These are phyloP conservation scores for Pestalotiopsis sp. DNA, from an alignment of 2,329 filamentous ascomycete species.

Conservation along the genomic window DNA sequence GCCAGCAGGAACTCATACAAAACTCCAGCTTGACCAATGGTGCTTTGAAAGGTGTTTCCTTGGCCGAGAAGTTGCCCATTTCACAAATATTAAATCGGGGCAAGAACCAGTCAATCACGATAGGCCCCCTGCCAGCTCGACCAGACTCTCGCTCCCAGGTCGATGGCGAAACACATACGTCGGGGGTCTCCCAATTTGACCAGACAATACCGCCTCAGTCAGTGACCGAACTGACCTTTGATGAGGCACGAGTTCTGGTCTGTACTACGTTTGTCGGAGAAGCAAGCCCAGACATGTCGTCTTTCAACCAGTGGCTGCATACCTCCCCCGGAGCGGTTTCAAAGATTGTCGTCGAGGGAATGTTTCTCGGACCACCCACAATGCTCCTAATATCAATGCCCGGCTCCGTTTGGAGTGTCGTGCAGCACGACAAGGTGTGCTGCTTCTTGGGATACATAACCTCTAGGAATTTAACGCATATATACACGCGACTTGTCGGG, in stretches of 20 bases:
- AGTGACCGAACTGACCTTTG: conserved; percentile 59
- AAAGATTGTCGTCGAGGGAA: conserved; percentile 65
- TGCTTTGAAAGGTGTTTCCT: conserved; percentile 35
- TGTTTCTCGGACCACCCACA: conserved; percentile 68
- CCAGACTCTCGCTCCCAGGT: conserved; percentile 27
- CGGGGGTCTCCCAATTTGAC: conserved; percentile 36
- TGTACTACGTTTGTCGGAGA: conserved; percentile 70
- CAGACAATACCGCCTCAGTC: conserved; percentile 48
- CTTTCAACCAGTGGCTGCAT: conserved; percentile 67
- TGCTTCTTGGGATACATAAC: conserved; percentile 67
- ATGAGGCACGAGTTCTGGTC: conserved; percentile 64
- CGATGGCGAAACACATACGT: conserved; percentile 27
- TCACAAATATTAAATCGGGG: conserved; percentile 58
- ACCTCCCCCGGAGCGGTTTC: conserved; percentile 57
- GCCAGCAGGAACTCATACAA: conserved; percentile 46
- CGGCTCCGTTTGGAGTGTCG: conserved; percentile 62
- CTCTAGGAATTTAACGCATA: conserved; percentile 67
- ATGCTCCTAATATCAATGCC: conserved; percentile 70
- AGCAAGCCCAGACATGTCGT: conserved; percentile 66
- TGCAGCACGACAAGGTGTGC: conserved; percentile 68
- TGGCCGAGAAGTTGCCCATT: conserved; percentile 44
- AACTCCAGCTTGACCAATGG: conserved; percentile 48
- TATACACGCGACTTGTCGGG: conserved; percentile 61
- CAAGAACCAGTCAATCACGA: conserved; percentile 52
- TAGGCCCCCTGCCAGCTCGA: conserved; percentile 47